Percentiles rank a stretch among this genome's conserved stretches.
phyloP scores from a whole-genome alignment of 352 stramenopile genomes.

The Phytophthora fragariae region DNA sequence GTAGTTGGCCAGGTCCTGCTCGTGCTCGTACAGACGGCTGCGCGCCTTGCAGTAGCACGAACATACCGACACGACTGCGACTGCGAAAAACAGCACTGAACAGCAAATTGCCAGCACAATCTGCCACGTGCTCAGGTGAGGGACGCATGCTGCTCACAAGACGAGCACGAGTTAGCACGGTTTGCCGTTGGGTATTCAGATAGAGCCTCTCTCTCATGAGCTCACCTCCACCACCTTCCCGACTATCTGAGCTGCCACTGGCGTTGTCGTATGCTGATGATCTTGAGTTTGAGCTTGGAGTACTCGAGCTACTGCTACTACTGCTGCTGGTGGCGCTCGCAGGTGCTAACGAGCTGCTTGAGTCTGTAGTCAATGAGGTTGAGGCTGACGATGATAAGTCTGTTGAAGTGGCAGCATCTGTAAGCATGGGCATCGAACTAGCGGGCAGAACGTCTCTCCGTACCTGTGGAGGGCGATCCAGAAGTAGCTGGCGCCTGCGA shows the following conservation, averaged over 20 bases:
- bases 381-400: slow-evolving; percentile 10
- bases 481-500: neutral
- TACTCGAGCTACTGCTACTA: neutral
- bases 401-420: slow-evolving; percentile 3
- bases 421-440: neutral
- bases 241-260: slow-evolving; percentile 14
- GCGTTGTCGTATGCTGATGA: slow-evolving; percentile 19
- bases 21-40: slow-evolving; percentile 53
- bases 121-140: slow-evolving; percentile 47
- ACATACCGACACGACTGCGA: slow-evolving; percentile 53
- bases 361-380: slow-evolving; percentile 11
- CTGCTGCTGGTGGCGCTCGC: slow-evolving; percentile 3
- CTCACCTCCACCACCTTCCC: slow-evolving; percentile 19
- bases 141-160: slow-evolving; percentile 14
- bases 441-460: neutral
- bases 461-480: neutral
- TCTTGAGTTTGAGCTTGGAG: neutral
- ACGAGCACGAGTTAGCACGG: slow-evolving; percentile 7
- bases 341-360: slow-evolving; percentile 8
- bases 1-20: slow-evolving; percentile 42
- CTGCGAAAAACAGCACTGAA: slow-evolving; percentile 44
- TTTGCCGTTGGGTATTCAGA: neutral
- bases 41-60: slow-evolving; percentile 61
- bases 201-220: neutral
- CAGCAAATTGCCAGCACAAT: slow-evolving; percentile 63